Evolutionary conservation across 176 grass and related monocot genomes (phyloP), one percentile per base, ranked within the genome.

Genomic region (Rhipidocladum racemiflorum): DNA sequence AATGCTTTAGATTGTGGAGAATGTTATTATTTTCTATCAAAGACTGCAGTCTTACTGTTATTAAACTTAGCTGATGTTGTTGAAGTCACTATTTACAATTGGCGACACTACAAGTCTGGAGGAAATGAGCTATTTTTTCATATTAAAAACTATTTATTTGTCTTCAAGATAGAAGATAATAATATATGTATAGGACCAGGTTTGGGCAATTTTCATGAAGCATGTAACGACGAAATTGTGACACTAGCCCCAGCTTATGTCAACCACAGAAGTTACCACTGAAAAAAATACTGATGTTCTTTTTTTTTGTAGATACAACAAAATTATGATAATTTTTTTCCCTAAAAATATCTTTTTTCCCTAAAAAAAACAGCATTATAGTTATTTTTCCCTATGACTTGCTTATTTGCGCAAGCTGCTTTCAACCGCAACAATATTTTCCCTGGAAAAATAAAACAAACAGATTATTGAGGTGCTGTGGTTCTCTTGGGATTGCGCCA

Each of bases 221-320:
- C 40, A 21, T 63, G 1, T 23, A 38, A 36, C 13, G 60, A 59
- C 3, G 4, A 60, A 60, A 60, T 9, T 54, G 20, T 54, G 51
- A 20, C 16, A 53, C 46, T 53, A 32, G 45, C 70, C 17, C 27
- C 28, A 49, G 16, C 7, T 29, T 72, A 51, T 71, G 68, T 51
- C 7, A 72, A 34, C 64, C 4, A 40, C 29, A 7, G 54, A 54
- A 35, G 21, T 48, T 83, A 61, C 12, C 18, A 25, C 20, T 71
- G 14, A 15, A 49, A 61, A 60, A 78, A 73, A 48, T 83, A 35
- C 29, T 20, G 42, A 50, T 62, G 40, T 70, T 70, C 35, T 60
- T 59, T 70, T 60, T 59, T 70, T 20, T 81, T 81, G 11, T 81
- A 81, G 13, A 80, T 68, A 71, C 13, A 51, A 38, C 6, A 35